Evolutionary conservation across 495 filamentous ascomycete species (phyloP), one percentile per base, ranked within the genome.

Genomic region (Xanthoparmelia taractica): DNA sequence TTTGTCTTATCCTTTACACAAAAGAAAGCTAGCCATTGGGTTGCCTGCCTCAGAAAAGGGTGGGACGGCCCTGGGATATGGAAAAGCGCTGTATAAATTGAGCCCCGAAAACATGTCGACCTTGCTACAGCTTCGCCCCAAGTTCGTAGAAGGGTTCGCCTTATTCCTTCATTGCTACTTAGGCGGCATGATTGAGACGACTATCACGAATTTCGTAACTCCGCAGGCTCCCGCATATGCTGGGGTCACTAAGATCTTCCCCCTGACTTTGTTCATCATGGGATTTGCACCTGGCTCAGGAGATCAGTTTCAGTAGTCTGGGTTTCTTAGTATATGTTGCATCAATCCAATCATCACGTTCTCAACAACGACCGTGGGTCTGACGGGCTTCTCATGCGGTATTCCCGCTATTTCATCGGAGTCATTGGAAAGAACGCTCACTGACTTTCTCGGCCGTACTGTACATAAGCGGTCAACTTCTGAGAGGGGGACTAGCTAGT

Each of bases 291-390:
- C 79, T 2, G 74, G 74, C 8, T 80, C 78, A 23, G 82, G 80
- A 57, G 79, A 77, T 13, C 29, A 31, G 29, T 54, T 54, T 3
- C 13, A 33, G 27, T 25, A 54, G 29, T 33, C 50, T n/a, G 27
- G 29, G 8, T 54, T 20, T 11, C 8, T 15, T 20, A 25, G 11
- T 13, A 10, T 18, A 54, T 27, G 50, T 29, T 81, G 84, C 59
- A 60, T 84, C 56, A 84, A 77, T 62, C 81, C 80, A 0, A 73
- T 76, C 20, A 82, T 83, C 58, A 81, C 79, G 0, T 72, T 83
- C 20, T 71, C 80, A 25, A 82, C 80, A 17, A 73, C 83, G 63
- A 74, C 78, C 34, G 76, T 75, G 10, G 80, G 80, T 13, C 69
- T 83, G 25, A 79, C 78, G 12, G 76, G 76, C 13, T 71, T 81